phyloP scores from a whole-genome alignment of 805 yeast genomes.

The Wickerhamomyces tratensis region DNA sequence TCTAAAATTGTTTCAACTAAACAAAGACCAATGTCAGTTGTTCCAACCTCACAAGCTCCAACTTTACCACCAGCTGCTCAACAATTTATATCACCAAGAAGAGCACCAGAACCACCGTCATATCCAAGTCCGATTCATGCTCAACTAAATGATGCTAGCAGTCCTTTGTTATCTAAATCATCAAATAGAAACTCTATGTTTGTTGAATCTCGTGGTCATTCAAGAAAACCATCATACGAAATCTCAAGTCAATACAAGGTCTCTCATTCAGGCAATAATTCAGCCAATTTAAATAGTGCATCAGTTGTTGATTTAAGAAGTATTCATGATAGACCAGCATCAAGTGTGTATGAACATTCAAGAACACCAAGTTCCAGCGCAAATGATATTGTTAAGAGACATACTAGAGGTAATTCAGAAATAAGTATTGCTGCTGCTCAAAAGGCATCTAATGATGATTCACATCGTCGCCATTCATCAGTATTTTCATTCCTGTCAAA shows the following conservation, averaged over 20 bases:
- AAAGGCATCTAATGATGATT: conserved; percentile 9
- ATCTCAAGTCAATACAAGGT: conserved; percentile 2
- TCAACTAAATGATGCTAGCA: conserved; percentile 1
- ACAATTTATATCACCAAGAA: conserved; percentile 57
- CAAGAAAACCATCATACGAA: conserved; percentile 20
- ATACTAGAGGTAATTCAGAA: conserved; percentile 36
- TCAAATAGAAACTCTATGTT: conserved; percentile 1
- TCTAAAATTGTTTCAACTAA: background rate
- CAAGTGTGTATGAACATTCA: conserved; percentile 36
- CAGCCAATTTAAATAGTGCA: conserved; percentile 11
- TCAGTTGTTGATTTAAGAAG: conserved; percentile 24
- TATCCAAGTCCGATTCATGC: conserved; percentile 31
- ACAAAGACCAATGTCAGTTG: conserved; percentile 7
- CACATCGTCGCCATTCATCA: conserved; percentile 54
- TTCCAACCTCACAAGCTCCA: conserved; percentile 13
- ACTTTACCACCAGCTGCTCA: conserved; percentile 12
- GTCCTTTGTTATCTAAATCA: background rate
- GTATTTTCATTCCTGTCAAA: conserved; percentile 38
- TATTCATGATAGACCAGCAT: conserved; percentile 29
- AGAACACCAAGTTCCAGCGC: conserved; percentile 23
- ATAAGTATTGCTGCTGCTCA: conserved; percentile 17
- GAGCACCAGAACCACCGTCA: conserved; percentile 62
- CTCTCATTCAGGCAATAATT: conserved; percentile 12
- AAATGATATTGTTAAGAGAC: conserved; percentile 12
- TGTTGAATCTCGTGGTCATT: conserved; percentile 5